A percentile compares a stretch with the other conserved stretches of the same genome.
These are phyloP conservation scores for Piedraia hortae DNA, from an alignment of 2,329 filamentous ascomycete species.

Conservation along the genomic window DNA sequence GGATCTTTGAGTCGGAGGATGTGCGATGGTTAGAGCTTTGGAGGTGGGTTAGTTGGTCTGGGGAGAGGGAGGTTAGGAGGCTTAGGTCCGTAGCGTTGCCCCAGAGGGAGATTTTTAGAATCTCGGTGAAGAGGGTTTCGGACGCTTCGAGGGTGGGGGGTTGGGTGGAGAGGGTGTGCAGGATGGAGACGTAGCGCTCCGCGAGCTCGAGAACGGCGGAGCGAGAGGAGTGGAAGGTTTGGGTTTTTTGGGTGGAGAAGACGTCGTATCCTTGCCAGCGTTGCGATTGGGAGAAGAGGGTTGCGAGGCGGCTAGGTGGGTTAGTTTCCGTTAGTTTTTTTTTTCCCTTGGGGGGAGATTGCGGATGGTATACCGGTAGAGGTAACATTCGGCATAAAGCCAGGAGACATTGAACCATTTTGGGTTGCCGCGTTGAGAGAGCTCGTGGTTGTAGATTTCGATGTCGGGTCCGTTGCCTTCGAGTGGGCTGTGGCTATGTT, in stretches of 20 bases:
- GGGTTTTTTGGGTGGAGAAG: conserved; percentile 70
- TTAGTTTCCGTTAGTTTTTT: too few relatives aligned
- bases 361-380: conserved; percentile 48
- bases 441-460: conserved; percentile 57
- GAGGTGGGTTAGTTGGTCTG: conserved; percentile 89
- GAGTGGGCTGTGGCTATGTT: conserved; percentile 29
- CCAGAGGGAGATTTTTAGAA: conserved; percentile 93
- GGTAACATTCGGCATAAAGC: conserved; percentile 83
- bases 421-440: conserved; percentile 42
- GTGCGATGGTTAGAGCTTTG: conserved; percentile 75
- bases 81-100: conserved; percentile 90
- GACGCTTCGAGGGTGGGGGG: too few relatives aligned
- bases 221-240: conserved; percentile 74
- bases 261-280: conserved; percentile 82
- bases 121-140: conserved; percentile 58
- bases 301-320: conserved; percentile 48
- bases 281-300: conserved; percentile 45
- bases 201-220: conserved; percentile 64
- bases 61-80: conserved; percentile 64
- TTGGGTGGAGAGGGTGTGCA: too few relatives aligned
- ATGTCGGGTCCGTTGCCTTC: conserved; percentile 60
- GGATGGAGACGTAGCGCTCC: conserved; percentile 44
- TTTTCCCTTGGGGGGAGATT: too few relatives aligned
- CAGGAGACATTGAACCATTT: conserved; percentile 68
- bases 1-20: conserved; percentile 66